Conservation (phyloP, 129 eudicot species). For the Helichrysum umbraculigerum region DNA sequence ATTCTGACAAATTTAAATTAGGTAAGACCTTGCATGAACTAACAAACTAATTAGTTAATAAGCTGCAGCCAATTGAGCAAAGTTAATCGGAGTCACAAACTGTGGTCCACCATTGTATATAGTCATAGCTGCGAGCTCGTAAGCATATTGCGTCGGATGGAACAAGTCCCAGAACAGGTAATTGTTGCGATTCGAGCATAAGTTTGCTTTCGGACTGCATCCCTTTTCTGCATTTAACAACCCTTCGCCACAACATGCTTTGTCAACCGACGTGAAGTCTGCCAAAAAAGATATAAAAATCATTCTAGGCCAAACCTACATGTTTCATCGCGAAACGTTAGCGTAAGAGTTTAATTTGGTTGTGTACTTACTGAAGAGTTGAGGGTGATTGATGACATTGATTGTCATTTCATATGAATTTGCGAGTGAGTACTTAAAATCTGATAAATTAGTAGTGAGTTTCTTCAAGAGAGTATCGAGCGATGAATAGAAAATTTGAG, state of each 20-base stretch:
- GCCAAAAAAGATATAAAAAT: background rate
- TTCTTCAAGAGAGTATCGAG: constrained; percentile 39
- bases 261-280: constrained; percentile 49
- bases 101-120: constrained; percentile 41
- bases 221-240: constrained; percentile 41
- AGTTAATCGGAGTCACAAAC: constrained; percentile 61
- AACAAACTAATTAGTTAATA: constrained; percentile 9
- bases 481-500: constrained; percentile 41
- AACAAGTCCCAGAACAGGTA: constrained; percentile 66
- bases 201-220: constrained; percentile 44
- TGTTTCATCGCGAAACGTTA: background rate
- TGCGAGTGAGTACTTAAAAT: constrained; percentile 56
- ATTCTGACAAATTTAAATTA: background rate
- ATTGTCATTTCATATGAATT: constrained; percentile 59
- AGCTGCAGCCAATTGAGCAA: constrained; percentile 40
- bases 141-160: constrained; percentile 61
- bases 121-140: constrained; percentile 39
- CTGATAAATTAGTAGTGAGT: constrained; percentile 38
- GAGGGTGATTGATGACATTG: constrained; percentile 46
- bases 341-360: background rate
- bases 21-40: background rate
- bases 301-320: background rate
- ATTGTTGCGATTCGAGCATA: constrained; percentile 43
- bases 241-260: constrained; percentile 74
- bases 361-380: constrained; percentile 46